Conservation (phyloP, 768 basidiomycete genomes). For the Kondoa subrosea region DNA sequence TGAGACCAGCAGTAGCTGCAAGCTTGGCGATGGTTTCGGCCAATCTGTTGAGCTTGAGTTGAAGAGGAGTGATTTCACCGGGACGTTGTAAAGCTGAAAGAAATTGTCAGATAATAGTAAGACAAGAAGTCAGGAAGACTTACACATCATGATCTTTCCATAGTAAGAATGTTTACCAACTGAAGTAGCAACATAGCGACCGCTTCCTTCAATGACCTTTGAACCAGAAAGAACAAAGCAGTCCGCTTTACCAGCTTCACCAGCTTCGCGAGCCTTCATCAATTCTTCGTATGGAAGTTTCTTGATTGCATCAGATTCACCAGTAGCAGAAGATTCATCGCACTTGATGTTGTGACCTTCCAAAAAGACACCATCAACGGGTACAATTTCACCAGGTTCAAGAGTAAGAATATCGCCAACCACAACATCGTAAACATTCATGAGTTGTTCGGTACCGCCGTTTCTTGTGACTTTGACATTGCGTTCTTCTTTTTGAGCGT, state of each 20-base stretch:
- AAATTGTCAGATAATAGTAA: slow-evolving; percentile 2
- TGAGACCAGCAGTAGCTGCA: slow-evolving; percentile 60
- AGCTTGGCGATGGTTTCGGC: slow-evolving; percentile 89
- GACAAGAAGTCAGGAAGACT: slow-evolving; percentile 25
- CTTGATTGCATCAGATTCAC: slow-evolving; percentile 87
- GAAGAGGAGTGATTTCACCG: slow-evolving; percentile 75
- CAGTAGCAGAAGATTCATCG: slow-evolving; percentile 91
- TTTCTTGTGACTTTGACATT: slow-evolving; percentile 65
- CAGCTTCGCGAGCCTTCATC: slow-evolving; percentile 30
- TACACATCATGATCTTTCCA: slow-evolving; percentile 95
- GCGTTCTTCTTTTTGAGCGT: slow-evolving; percentile 85
- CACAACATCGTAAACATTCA: slow-evolving; percentile 75
- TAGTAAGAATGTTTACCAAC: slow-evolving; percentile 88
- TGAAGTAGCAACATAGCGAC: slow-evolving; percentile 76
- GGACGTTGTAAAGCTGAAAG: slow-evolving; percentile 65
- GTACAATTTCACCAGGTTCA: slow-evolving; percentile 89
- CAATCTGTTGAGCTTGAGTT: slow-evolving; percentile 79
- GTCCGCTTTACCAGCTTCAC: slow-evolving; percentile 46
- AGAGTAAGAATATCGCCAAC: slow-evolving; percentile 83
- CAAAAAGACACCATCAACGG: slow-evolving; percentile 89
- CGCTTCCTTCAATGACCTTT: slow-evolving; percentile 88
- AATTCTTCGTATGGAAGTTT: slow-evolving; percentile 59
- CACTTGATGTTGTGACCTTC: slow-evolving; percentile 83
- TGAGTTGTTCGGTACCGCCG: slow-evolving; percentile 46
- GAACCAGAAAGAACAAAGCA: slow-evolving; percentile 82